These are phyloP conservation scores for Dictyophora rubrovolvata DNA, from an alignment of 768 basidiomycete species.

Conservation along the genomic window DNA sequence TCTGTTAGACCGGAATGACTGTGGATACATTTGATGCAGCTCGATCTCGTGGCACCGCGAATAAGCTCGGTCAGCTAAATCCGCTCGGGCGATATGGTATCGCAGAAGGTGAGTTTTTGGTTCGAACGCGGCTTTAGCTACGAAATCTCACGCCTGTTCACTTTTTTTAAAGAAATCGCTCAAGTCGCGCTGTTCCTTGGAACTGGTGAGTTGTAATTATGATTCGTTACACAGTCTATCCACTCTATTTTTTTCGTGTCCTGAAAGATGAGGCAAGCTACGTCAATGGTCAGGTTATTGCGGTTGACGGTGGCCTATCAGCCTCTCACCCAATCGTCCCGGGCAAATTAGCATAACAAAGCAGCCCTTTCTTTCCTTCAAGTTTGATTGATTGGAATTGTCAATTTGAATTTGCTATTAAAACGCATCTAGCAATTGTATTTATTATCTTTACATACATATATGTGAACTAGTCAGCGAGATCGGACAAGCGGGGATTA, in stretches of 20 bases:
- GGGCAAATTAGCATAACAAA: slow-evolving; percentile 31
- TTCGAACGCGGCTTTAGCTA: not conserved
- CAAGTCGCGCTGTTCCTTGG: slow-evolving; percentile 79
- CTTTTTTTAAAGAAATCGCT: slow-evolving; percentile 63
- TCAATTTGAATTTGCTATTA: not conserved
- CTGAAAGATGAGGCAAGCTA: slow-evolving; percentile 82
- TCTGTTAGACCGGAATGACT: slow-evolving; percentile 71
- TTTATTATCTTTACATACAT: not conserved
- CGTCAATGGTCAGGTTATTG: slow-evolving; percentile 81
- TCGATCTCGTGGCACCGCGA: slow-evolving; percentile 57
- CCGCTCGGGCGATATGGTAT: slow-evolving; percentile 76
- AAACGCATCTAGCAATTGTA: not conserved
- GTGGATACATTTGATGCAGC: slow-evolving; percentile 65
- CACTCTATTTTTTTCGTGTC: no score
- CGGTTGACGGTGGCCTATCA: slow-evolving; percentile 80
- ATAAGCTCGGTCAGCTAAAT: slow-evolving; percentile 78
- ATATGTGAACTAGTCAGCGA: no score
- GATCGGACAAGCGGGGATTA: no score
- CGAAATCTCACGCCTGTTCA: not conserved
- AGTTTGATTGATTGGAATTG: not conserved
- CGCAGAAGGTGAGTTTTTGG: slow-evolving; percentile 48
- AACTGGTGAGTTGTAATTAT: slow-evolving; percentile 44
- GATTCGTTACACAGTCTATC: not conserved
- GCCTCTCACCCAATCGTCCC: slow-evolving; percentile 71
- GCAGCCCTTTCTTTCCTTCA: not conserved